Conservation (phyloP, 805 yeast genomes). For the Ogataea dorogensis region DNA sequence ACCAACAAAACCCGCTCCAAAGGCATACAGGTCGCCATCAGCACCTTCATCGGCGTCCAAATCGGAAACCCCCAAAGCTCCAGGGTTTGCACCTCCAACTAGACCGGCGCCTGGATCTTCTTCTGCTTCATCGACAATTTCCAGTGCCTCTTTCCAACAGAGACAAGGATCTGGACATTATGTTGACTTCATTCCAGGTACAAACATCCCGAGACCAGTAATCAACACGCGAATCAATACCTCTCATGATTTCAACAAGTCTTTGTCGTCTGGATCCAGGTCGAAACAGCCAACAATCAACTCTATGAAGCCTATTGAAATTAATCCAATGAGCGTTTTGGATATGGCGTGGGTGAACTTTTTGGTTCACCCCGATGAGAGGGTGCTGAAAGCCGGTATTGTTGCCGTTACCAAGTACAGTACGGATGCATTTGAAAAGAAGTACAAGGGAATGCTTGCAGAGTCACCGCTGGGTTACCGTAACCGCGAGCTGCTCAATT, state of each 20-base stretch:
- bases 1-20: not conserved
- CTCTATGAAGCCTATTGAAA: constrained; percentile 24
- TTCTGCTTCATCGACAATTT: constrained; percentile 10
- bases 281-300: constrained; percentile 14
- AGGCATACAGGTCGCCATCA: not conserved
- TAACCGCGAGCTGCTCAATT: constrained; percentile 33
- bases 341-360: constrained; percentile 61
- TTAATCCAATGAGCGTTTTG: constrained; percentile 48
- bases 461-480: constrained; percentile 58
- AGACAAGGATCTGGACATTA: constrained; percentile 18
- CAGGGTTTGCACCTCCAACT: not conserved
- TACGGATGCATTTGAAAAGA: constrained; percentile 54
- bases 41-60: not conserved
- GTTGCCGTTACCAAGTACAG: constrained; percentile 44
- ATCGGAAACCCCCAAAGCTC: not conserved
- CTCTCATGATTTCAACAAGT: constrained; percentile 18
- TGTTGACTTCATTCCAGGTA: constrained; percentile 53
- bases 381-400: constrained; percentile 57
- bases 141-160: constrained; percentile 14
- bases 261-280: constrained; percentile 11
- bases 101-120: not conserved
- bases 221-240: constrained; percentile 37
- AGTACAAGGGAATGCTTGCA: constrained; percentile 52
- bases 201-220: constrained; percentile 54
- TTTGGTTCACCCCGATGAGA: constrained; percentile 55